Conservation (phyloP, 1,284 basidiomycete species). For the Cryptococcus hybrid region DNA sequence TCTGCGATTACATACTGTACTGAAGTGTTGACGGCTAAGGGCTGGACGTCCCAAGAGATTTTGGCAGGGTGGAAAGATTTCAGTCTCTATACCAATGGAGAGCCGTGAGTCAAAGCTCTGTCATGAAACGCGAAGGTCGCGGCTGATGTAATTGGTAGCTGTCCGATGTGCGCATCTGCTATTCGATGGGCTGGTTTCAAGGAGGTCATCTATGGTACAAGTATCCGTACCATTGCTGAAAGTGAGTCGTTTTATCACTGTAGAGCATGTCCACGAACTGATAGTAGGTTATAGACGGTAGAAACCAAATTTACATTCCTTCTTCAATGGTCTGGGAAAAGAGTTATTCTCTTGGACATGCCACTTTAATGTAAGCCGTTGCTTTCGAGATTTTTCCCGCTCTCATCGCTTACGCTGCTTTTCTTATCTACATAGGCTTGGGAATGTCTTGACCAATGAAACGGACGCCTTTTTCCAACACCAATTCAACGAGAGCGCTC, state of each 20-base stretch:
- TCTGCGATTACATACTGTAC: constrained; percentile 28
- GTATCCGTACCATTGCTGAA: constrained; percentile 26
- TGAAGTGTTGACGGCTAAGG: constrained; percentile 18
- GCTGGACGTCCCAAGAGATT: constrained; percentile 19
- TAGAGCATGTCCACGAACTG: background rate
- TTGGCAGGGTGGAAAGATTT: constrained; percentile 26
- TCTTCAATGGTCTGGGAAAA: constrained; percentile 27
- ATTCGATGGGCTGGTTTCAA: constrained; percentile 34
- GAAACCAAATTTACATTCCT: constrained; percentile 29
- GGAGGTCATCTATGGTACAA: constrained; percentile 29
- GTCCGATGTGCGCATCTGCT: constrained; percentile 31
- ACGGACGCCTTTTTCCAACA: constrained; percentile 28
- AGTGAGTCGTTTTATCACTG: constrained; percentile 12
- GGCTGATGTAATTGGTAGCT: constrained; percentile 6
- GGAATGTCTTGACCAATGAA: constrained; percentile 28
- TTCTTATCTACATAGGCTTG: constrained; percentile 13
- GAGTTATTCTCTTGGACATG: constrained; percentile 26
- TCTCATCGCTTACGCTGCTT: background rate
- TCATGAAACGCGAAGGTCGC: background rate
- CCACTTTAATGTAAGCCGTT: constrained; percentile 20
- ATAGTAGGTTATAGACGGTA: constrained; percentile 12
- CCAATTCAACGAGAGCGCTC: constrained; percentile 29
- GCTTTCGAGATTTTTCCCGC: background rate
- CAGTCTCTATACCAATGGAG: constrained; percentile 32
- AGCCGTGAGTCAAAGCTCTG: constrained; percentile 18